These are phyloP conservation scores for Mycena rosella DNA, from an alignment of 768 basidiomycete species.

Conservation along the genomic window DNA sequence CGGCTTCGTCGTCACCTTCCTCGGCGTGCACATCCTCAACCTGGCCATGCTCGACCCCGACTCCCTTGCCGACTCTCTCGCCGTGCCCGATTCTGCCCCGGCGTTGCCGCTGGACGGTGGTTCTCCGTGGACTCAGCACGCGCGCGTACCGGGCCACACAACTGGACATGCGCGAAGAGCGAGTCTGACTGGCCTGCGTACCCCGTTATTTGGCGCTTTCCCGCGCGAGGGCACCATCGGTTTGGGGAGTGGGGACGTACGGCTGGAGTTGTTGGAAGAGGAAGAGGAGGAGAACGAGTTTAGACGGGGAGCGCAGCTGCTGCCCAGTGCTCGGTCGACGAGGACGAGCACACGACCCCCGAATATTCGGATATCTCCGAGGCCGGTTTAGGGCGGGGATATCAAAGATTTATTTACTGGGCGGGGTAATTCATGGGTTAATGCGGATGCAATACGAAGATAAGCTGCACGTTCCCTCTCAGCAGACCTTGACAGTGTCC, in stretches of 20 bases:
- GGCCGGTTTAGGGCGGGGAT: conserved; percentile 17
- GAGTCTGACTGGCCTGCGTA: conserved; percentile 71
- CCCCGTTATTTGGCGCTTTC: conserved; percentile 73
- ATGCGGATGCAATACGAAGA: conserved; percentile 8
- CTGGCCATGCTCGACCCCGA: conserved; percentile 29
- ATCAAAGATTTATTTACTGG: no score
- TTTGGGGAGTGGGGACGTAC: conserved; percentile 53
- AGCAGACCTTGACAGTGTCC: background rate
- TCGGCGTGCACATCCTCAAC: conserved; percentile 38
- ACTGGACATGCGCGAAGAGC: conserved; percentile 40
- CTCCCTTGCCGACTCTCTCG: background rate
- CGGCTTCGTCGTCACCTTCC: conserved; percentile 48
- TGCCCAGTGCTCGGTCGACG: background rate
- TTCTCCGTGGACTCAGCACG: conserved; percentile 58
- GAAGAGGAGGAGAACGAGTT: conserved; percentile 40
- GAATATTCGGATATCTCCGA: conserved; percentile 18
- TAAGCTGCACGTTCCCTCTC: conserved; percentile 8
- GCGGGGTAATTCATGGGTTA: background rate
- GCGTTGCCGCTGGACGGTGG: conserved; percentile 12
- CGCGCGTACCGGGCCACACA: conserved; percentile 52
- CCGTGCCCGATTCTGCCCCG: conserved; percentile 40
- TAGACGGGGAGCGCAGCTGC: background rate
- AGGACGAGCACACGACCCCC: background rate
- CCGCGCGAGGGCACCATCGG: conserved; percentile 38
- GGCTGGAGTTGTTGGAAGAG: conserved; percentile 75